These are phyloP conservation scores for Lodderomyces beijingensis DNA, from an alignment of 1,139 yeast genomes.

Conservation along the genomic window DNA sequence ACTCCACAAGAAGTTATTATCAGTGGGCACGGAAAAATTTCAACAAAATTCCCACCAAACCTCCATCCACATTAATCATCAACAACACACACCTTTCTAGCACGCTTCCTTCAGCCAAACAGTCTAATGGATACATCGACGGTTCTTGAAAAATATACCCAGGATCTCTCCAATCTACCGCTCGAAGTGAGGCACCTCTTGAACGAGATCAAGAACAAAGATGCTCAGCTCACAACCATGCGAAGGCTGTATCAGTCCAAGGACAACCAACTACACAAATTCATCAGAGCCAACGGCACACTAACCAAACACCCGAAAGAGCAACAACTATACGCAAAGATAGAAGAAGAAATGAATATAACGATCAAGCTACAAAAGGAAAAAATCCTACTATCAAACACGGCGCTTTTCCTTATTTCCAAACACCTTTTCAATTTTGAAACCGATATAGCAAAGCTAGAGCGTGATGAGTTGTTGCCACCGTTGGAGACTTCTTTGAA, in stretches of 20 bases:
- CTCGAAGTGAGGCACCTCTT: constrained; percentile 78
- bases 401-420: constrained; percentile 71
- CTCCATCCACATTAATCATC: too few relatives aligned
- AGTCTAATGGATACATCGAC: constrained; percentile 51
- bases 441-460: constrained; percentile 70
- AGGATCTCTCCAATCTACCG: constrained; percentile 75
- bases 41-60: constrained; percentile 14
- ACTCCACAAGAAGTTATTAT: too few relatives aligned
- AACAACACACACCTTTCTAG: neutral
- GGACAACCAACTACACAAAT: constrained; percentile 78
- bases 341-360: constrained; percentile 62
- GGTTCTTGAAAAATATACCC: constrained; percentile 46
- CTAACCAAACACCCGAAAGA: constrained; percentile 81
- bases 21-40: constrained; percentile 1
- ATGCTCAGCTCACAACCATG: constrained; percentile 60
- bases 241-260: constrained; percentile 65
- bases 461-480: constrained; percentile 75
- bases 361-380: constrained; percentile 67
- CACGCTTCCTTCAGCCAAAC: too few relatives aligned
- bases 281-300: constrained; percentile 80
- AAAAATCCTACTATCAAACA: constrained; percentile 75
- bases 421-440: constrained; percentile 73
- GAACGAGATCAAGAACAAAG: constrained; percentile 74
- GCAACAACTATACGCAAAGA: constrained; percentile 57
- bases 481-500: constrained; percentile 36